Evolutionary conservation across 495 filamentous ascomycete species (phyloP).

Genomic region (Penicillium cinerascens): DNA sequence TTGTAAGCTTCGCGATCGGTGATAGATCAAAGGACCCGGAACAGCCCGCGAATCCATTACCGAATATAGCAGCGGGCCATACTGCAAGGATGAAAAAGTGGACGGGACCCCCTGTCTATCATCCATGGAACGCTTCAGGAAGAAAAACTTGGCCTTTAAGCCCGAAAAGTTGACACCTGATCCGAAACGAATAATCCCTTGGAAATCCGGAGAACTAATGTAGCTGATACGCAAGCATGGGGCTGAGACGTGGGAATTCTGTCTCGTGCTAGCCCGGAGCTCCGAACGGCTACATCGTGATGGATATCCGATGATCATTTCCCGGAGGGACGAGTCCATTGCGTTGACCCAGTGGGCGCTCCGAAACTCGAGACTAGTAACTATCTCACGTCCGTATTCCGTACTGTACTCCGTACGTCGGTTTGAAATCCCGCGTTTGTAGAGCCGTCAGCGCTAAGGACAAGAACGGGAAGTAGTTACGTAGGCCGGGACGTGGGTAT

Average conservation of each 20-base stretch:
- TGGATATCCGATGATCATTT: neutral
- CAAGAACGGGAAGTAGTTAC: neutral
- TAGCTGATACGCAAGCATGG: neutral
- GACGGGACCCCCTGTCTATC: neutral
- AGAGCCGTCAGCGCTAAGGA: no score
- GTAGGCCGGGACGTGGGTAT: neutral
- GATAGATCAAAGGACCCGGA: neutral
- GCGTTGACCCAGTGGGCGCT: no score
- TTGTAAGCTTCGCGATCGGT: neutral
- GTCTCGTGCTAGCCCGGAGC: no score
- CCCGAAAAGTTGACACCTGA: no score
- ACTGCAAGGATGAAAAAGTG: neutral
- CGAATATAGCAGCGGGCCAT: neutral
- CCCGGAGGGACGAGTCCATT: neutral
- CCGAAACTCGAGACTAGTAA: neutral
- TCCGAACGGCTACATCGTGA: neutral
- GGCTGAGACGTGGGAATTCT: neutral
- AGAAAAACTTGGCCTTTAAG: neutral
- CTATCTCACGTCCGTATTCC: no score
- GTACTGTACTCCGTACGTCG: no score
- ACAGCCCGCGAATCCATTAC: neutral
- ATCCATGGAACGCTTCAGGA: neutral
- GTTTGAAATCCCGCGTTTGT: no score
- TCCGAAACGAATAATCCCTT: neutral
- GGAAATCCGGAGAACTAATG: neutral